These are phyloP conservation scores for Boletales sp. DNA, from an alignment of 768 basidiomycete species.

Conservation along the genomic window DNA sequence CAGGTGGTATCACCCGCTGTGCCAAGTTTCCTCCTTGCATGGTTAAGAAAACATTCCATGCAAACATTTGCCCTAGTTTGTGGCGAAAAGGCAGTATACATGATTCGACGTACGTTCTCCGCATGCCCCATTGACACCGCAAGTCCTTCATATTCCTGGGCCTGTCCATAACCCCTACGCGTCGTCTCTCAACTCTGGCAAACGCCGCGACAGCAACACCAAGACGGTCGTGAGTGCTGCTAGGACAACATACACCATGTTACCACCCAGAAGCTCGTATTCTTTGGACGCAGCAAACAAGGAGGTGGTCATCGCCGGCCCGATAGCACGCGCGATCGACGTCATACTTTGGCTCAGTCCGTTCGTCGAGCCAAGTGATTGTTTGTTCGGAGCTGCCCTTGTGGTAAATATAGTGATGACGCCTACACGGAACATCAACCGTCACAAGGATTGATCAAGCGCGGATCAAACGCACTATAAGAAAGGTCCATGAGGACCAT, in stretches of 20 bases:
- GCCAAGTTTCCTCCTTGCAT: too few species aligned
- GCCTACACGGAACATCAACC: slow-evolving; percentile 20
- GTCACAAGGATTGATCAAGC: too few species aligned
- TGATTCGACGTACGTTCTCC: background rate
- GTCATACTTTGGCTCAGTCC: slow-evolving; percentile 49
- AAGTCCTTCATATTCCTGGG: too few species aligned
- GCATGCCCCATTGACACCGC: too few species aligned
- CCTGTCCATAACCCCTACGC: background rate
- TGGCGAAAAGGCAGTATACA: background rate
- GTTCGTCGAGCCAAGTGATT: slow-evolving; percentile 54
- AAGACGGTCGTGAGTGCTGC: slow-evolving; percentile 24
- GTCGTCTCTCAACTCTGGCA: slow-evolving; percentile 17
- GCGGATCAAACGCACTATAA: slow-evolving; percentile 31
- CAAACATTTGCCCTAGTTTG: too few species aligned
- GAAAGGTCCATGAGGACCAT: slow-evolving; percentile 37
- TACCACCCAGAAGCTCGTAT: slow-evolving; percentile 44
- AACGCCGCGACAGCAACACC: slow-evolving; percentile 13
- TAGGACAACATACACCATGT: slow-evolving; percentile 46
- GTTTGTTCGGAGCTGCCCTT: slow-evolving; percentile 47
- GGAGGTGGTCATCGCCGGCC: slow-evolving; percentile 46
- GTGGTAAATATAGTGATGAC: slow-evolving; percentile 54
- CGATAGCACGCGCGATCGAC: slow-evolving; percentile 44
- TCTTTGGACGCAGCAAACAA: slow-evolving; percentile 50
- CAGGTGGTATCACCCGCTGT: too few species aligned
- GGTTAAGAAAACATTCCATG: too few species aligned